Percentiles rank a stretch among this genome's conserved stretches.
Evolutionary conservation across 495 filamentous ascomycete species (phyloP).

Genomic region (Hyaloscypha bicolor): DNA sequence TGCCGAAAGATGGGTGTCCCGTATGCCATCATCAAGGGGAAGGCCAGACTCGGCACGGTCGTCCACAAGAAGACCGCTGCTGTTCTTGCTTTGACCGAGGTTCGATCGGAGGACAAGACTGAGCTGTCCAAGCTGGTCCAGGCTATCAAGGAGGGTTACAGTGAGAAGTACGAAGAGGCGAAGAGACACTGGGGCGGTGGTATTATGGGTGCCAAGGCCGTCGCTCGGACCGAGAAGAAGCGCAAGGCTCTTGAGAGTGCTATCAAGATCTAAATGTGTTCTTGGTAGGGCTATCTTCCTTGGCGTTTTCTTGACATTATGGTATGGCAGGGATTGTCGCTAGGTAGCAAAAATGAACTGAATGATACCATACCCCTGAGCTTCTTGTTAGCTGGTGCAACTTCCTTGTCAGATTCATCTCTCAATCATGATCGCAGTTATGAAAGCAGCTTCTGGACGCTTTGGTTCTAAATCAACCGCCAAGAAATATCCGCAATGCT

Average conservation of each 20-base stretch:
- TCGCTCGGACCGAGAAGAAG: conserved; percentile 91
- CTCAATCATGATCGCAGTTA: background rate
- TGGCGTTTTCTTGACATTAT: conserved; percentile 30
- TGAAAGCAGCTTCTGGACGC: background rate
- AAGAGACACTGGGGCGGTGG: conserved; percentile 98
- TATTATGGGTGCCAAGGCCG: conserved; percentile 98
- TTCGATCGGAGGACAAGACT: conserved; percentile 94
- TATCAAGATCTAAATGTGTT: conserved; percentile 84
- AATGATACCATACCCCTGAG: conserved; percentile 30
- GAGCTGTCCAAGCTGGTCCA: conserved; percentile 96
- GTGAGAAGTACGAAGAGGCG: conserved; percentile 90
- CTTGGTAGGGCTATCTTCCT: conserved; percentile 18
- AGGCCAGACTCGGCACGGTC: conserved; percentile 96
- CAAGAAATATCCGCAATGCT: background rate
- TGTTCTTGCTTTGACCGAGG: conserved; percentile 93
- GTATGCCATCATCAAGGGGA: conserved; percentile 99
- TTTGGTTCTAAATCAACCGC: background rate
- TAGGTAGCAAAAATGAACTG: conserved; percentile 32
- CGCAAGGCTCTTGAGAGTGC: conserved; percentile 89
- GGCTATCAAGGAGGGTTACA: conserved; percentile 97
- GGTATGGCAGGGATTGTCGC: conserved; percentile 31
- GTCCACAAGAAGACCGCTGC: conserved; percentile 99
- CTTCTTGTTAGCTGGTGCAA: background rate
- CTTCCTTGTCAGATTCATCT: background rate
- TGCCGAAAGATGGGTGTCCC: conserved; percentile 99